Conservation (phyloP, 306 rosid genomes). For the Quercus cerris region DNA sequence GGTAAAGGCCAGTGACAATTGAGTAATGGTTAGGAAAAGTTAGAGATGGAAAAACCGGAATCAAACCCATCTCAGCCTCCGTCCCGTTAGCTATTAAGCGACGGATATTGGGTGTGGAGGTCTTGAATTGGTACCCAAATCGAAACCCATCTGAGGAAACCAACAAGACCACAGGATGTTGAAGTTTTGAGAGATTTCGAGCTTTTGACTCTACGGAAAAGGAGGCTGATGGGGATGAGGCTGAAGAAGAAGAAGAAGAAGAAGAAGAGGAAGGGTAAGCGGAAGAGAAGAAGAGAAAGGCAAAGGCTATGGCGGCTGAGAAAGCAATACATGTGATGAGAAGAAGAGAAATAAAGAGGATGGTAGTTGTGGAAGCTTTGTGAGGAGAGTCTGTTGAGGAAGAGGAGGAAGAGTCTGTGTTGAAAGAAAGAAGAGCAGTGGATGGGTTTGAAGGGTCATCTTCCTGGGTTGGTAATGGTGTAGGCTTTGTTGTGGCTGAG, state of each 20-base stretch:
- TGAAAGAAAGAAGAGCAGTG: conserved; percentile 65
- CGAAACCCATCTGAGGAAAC: conserved; percentile 94
- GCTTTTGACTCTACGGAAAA: conserved; percentile 16
- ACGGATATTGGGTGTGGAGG: conserved; percentile 55
- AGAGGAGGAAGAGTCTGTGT: conserved; percentile 42
- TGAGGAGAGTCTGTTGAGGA: conserved; percentile 10
- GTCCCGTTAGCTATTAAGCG: conserved; percentile 84
- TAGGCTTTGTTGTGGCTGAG: conserved; percentile 35
- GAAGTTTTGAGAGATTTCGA: conserved; percentile 64
- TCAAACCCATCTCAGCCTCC: conserved; percentile 81
- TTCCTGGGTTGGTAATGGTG: conserved; percentile 43
- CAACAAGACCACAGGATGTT: conserved; percentile 58
- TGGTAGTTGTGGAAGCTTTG: conserved; percentile 26
- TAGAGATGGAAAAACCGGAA: conserved; percentile 83
- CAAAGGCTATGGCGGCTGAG: conserved; percentile 68
- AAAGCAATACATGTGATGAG: conserved; percentile 56
- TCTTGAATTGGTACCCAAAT: conserved; percentile 94
- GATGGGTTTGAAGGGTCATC: conserved; percentile 40
- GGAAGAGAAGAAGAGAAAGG: conserved; percentile 61
- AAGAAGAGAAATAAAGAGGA: conserved; percentile 60
- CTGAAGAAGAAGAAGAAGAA: conserved; percentile 29
- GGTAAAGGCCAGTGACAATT: conserved; percentile 92
- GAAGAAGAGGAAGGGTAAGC: conserved; percentile 35
- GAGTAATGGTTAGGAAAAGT: conserved; percentile 97
- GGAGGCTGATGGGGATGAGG: neutral